Evolutionary conservation across 306 rosid genomes (phyloP), one percentile per base, ranked within the genome.

Genomic region (Dicorynia guianensis): DNA sequence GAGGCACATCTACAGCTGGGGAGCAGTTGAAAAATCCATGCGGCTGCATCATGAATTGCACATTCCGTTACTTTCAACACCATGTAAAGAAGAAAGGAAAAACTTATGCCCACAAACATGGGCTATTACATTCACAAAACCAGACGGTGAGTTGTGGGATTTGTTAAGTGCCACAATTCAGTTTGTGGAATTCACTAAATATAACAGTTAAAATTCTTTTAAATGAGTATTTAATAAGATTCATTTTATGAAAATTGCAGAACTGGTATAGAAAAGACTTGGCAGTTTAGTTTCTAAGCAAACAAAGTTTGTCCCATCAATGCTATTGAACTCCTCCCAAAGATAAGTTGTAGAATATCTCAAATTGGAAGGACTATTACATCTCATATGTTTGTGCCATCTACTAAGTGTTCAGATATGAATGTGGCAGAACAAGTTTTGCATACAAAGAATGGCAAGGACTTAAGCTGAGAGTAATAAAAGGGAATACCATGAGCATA

Each of bases 1-100:
- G 97, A 10, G 94, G 97, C 56, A 89, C 91, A 52, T 91, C 94
- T 61, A 89, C 86, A 0, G 97, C 92, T 2, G 92, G 84, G 18
- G 94, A 91, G 88, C 87, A 82, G 38, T 89, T 91, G 69, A 89
- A 91, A 88, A 91, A 91, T 7, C 94, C 97, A 76, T 91, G 93
- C 40, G 94, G 95, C 95, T 86, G 89, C 86, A 81, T 58, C 74
- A 77, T 44, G 10, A 75, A 73, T 43, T 40, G 5, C 11, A 77
- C 5, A 75, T 39, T 12, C 19, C 49, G 53, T 72, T 17, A 76
- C 39, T 76, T 68, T 65, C 69, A 53, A 47, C 18, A 54, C 44
- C 48, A 36, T 38, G 7, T n/a, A n/a, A n/a, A n/a, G n/a, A n/a
- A n/a, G n/a, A n/a, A n/a, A n/a, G n/a, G n/a, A n/a, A n/a, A n/a